Percentiles rank a stretch among this genome's conserved stretches.
phyloP scores from a whole-genome alignment of 371 early-diverging fungal genomes.

The Mortierella sp. region DNA sequence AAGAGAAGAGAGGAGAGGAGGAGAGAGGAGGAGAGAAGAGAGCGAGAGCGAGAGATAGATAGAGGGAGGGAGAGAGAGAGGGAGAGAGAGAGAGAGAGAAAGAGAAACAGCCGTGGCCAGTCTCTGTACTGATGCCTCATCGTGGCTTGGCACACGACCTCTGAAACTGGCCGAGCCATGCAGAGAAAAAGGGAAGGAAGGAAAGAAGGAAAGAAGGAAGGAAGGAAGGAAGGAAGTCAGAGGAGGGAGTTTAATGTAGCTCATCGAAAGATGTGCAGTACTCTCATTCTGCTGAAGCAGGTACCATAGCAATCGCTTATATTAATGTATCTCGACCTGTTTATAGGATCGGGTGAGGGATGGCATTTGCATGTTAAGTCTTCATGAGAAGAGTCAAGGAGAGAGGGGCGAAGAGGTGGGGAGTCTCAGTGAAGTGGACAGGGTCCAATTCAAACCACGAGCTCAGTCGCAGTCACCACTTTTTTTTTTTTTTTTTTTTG shows the following conservation, averaged over 20 bases:
- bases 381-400: too few relatives aligned
- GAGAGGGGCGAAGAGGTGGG: too few relatives aligned
- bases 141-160: constrained; percentile 2
- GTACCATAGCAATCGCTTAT: not conserved
- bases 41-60: not conserved
- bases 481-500: not conserved
- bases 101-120: not conserved
- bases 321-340: too few relatives aligned
- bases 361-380: too few relatives aligned
- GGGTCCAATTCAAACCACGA: too few relatives aligned
- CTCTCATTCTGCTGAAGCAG: too few relatives aligned
- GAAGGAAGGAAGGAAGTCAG: too few relatives aligned
- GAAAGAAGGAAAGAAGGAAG: not conserved
- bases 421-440: too few relatives aligned
- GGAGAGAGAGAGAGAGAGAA: not conserved
- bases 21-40: constrained; percentile 2
- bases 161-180: not conserved
- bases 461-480: too few relatives aligned
- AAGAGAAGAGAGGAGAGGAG: not conserved
- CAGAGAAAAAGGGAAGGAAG: not conserved
- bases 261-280: too few relatives aligned
- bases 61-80: constrained; percentile 18
- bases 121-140: not conserved
- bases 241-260: too few relatives aligned
- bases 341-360: too few relatives aligned